Base-by-base conservation (phyloP, 164 flowering plant species). In the Aristolochia fimbriata region DNA sequence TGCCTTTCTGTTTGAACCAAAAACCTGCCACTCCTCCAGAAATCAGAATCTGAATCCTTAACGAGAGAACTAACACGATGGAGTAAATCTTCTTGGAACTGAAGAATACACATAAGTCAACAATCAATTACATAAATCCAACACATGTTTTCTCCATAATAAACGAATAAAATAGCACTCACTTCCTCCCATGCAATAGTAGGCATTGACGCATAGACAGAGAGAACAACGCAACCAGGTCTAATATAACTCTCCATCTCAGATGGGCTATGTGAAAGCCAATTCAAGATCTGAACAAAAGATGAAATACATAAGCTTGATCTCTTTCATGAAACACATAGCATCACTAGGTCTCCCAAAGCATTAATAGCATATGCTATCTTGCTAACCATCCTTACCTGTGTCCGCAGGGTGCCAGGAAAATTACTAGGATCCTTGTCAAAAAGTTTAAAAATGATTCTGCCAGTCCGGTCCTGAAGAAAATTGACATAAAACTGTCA, bases 191-290 rank as follows among this genome's bases (percentile, higher is more conserved):
- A 92, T 24, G 83, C 77, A 74, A 74, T 59, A 47, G 73, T 71
- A 45, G 93, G 55, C 96, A 88, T 81, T 24, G 87, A 80, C 21
- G 78, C 51, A 71, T 88, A 92, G 50, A 89, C 56, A 11, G 95
- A 76, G 19, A 92, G 71, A 65, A 89, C 83, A 63, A 92, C 83
- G 71, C 98, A 92, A 43, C 98, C 98, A 57, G 98, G 98, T 64
- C 98, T 75, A 19, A 92, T 92, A 72, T 87, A 85, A 74, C 98
- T 85, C 73, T 92, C 98, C 80, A 92, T 85, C 52, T 92, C 96
- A 15, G 93, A 76, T 23, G 98, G 98, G 66, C 95, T 75, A 62
- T 76, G 81, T 53, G 92, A 74, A 68, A 92, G 98, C 98, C 98
- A 92, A 58, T 73, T 76, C 59, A 65, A 76, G 19, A 92, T 83